Percentiles rank a stretch among this genome's conserved stretches.
Conservation (phyloP, 441 rosid species). For the Jatropha podagrica region DNA sequence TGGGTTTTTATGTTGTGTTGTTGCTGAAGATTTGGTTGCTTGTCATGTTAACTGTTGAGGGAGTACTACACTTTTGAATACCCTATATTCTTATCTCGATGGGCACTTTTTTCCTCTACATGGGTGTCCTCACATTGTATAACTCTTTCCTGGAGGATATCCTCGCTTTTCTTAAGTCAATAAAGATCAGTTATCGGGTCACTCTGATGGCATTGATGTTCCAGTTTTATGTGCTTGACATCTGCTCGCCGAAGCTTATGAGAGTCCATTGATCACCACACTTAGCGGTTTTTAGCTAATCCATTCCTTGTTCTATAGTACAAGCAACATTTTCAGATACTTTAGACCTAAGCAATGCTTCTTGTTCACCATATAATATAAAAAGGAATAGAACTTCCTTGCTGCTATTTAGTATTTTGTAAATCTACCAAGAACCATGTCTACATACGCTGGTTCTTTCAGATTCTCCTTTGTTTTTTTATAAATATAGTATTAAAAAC, state of each 20-base stretch:
- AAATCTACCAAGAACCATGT: neutral
- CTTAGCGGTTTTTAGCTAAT: neutral
- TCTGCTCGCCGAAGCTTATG: neutral
- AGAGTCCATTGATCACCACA: neutral
- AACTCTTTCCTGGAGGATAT: neutral
- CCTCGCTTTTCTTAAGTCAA: neutral
- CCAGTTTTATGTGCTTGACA: neutral
- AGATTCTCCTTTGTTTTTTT: neutral
- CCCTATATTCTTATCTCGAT: neutral
- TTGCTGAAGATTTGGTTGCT: neutral
- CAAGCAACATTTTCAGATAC: neutral
- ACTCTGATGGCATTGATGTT: neutral
- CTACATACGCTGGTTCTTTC: neutral
- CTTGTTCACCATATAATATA: neutral
- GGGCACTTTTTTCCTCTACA: neutral
- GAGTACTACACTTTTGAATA: neutral
- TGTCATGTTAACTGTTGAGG: neutral
- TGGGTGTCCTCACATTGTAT: neutral
- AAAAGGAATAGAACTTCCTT: neutral
- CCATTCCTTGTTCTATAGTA: neutral
- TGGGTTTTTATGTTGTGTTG: neutral
- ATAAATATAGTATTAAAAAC: neutral
- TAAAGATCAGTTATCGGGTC: neutral
- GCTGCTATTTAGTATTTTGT: neutral
- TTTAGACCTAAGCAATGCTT: neutral